A percentile compares a stretch with the other conserved stretches of the same genome.
Conservation (phyloP, 2,329 filamentous ascomycete species). For the Trichoderma guizhouense region DNA sequence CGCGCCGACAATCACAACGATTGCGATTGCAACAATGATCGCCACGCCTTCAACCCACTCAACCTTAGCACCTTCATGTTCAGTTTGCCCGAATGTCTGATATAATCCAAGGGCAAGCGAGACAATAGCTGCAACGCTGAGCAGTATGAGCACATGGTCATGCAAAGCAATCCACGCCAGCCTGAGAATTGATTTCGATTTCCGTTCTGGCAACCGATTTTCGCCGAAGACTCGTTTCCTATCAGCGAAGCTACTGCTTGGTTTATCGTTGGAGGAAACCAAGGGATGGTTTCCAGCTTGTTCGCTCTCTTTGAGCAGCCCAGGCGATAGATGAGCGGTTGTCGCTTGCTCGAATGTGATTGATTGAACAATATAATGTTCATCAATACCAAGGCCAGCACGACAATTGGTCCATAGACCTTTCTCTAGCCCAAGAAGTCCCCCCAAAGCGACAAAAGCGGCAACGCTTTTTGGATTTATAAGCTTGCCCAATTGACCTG, state of each 20-base stretch:
- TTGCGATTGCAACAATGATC: conserved; percentile 41
- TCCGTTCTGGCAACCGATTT: conserved; percentile 69
- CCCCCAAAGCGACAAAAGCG: conserved; percentile 73
- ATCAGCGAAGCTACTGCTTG: conserved; percentile 39
- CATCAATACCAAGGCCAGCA: conserved; percentile 67
- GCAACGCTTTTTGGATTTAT: conserved; percentile 75
- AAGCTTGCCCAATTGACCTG: conserved; percentile 66
- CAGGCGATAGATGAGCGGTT: neutral
- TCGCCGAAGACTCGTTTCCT: conserved; percentile 68
- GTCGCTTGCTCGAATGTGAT: conserved; percentile 64
- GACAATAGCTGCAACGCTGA: conserved; percentile 62
- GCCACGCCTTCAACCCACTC: conserved; percentile 68
- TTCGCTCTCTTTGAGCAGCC: neutral
- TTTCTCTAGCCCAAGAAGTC: conserved; percentile 68
- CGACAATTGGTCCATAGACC: conserved; percentile 64
- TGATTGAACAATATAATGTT: conserved; percentile 58
- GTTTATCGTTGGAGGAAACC: neutral
- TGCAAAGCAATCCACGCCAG: conserved; percentile 74
- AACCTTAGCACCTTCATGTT: conserved; percentile 42
- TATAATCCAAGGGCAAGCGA: conserved; percentile 66
- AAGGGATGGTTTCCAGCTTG: neutral
- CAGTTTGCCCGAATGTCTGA: conserved; percentile 53
- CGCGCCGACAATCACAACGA: conserved; percentile 61
- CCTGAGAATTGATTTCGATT: conserved; percentile 67
- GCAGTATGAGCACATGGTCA: conserved; percentile 55